Evolutionary conservation across 257 asterid genomes (phyloP), one percentile per base, ranked within the genome.

Genomic region (Cruciata laevipes): DNA sequence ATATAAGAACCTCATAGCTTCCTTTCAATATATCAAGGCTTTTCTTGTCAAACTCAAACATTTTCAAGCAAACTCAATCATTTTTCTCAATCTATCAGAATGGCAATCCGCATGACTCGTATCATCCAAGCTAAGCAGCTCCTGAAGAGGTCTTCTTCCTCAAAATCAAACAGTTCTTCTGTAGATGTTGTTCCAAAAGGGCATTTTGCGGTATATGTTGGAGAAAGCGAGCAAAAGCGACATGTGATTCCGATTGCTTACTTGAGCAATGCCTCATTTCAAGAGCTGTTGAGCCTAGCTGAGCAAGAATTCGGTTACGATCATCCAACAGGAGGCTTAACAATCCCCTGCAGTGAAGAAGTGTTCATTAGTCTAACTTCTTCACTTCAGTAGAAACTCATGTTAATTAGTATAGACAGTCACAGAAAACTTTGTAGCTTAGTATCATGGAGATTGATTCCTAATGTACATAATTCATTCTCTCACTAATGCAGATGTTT

Each of bases 271-370:
- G 71, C 80, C 16, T 31, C 49, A 11, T 77, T 77, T 51, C 80
- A 80, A 31, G 66, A 71, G n/a, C 44, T 71, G 56, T 66, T 77
- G 18, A 58, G 67, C 59, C 38, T 27, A n/a, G 72, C 75, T 20
- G 73, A 76, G 37, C 67, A 72, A 62, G 84, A 80, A 67, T 76
- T 71, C 12, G 81, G 84, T 0, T 40, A 40, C 11, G 49, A 77
- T 72, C 83, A 84, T 74, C 90, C 90, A 31, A 80, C 73, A 79
- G 88, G 90, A 11, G 90, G 86, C n/a, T 44, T 86, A 35, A 86
- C 85, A 1, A 80, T 83, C 14, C 61, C 61, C 4, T 56, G 90
- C 73, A 71, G 71, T 23, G 86, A 84, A 53, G 77, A 81, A 38
- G 47, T 70, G 16, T 83, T 83, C 74, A 63, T 40, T 12, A 10